Conservation (phyloP, 2,329 filamentous ascomycete species). For the Cercospora nicotianae region DNA sequence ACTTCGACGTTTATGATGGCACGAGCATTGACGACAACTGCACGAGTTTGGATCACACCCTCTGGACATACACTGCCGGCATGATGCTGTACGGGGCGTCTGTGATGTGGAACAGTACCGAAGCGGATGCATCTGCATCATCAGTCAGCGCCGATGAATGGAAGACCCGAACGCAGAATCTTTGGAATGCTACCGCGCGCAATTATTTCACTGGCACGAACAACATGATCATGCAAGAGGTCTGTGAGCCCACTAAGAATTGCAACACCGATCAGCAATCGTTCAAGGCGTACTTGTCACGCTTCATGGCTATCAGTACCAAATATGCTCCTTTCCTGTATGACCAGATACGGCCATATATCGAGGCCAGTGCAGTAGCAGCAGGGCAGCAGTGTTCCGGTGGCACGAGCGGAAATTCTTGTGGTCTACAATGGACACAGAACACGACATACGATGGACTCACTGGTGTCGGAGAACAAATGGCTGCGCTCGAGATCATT, state of each 20-base stretch:
- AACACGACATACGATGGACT: slow-evolving; percentile 47
- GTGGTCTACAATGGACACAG: slow-evolving; percentile 46
- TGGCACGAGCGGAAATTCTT: slow-evolving; percentile 47
- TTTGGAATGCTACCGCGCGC: slow-evolving; percentile 34
- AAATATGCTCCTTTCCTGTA: slow-evolving; percentile 59
- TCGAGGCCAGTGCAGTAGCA: slow-evolving; percentile 55
- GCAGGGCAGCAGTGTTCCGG: slow-evolving; percentile 57
- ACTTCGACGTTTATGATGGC: slow-evolving; percentile 50
- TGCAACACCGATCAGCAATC: slow-evolving; percentile 44
- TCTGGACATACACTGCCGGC: slow-evolving; percentile 50
- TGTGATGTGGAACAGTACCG: slow-evolving; percentile 40
- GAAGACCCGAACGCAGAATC: slow-evolving; percentile 26
- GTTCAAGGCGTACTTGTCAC: slow-evolving; percentile 44
- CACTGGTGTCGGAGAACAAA: slow-evolving; percentile 57
- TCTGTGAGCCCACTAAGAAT: slow-evolving; percentile 44
- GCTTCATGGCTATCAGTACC: slow-evolving; percentile 54
- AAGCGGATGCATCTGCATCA: slow-evolving; percentile 8
- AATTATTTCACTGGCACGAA: slow-evolving; percentile 43
- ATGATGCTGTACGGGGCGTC: slow-evolving; percentile 48
- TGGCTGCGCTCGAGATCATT: slow-evolving; percentile 56
- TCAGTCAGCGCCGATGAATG: slow-evolving; percentile 22
- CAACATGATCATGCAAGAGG: slow-evolving; percentile 47
- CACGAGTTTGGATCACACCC: slow-evolving; percentile 47
- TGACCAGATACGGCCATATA: slow-evolving; percentile 52
- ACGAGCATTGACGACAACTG: slow-evolving; percentile 50